A percentile compares a stretch with the other conserved stretches of the same genome.
phyloP scores from a whole-genome alignment of 192 early-diverging fungal genomes.

The Rhizophagus prolifer region DNA sequence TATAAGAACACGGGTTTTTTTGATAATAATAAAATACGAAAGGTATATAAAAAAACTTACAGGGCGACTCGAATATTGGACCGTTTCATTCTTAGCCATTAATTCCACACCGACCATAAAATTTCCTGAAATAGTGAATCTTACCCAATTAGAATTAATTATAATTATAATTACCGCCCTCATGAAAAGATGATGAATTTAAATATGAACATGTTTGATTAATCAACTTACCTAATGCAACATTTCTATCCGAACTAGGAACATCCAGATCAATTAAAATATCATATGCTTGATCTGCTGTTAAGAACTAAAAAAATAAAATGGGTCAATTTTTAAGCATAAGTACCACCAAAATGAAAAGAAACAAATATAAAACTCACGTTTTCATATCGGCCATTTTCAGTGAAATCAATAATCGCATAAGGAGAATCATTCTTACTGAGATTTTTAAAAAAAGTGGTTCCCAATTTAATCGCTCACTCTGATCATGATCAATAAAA shows the following conservation, averaged over 20 bases:
- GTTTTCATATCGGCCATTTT: conserved; percentile 35
- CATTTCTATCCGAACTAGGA: conserved; percentile 42
- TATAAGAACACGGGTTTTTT: not conserved
- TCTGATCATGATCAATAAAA: not conserved
- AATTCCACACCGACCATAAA: conserved; percentile 42
- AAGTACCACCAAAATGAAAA: not conserved
- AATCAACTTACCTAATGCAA: conserved; percentile 41
- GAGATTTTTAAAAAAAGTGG: not conserved
- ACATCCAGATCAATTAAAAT: conserved; percentile 43
- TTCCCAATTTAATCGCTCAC: not conserved
- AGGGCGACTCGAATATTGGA: conserved; percentile 46
- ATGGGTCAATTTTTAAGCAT: not conserved
- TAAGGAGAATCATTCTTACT: conserved; percentile 21
- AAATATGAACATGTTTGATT: conserved; percentile 6
- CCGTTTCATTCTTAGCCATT: conserved; percentile 32
- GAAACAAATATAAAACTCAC: conserved; percentile 18
- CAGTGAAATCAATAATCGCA: conserved; percentile 41
- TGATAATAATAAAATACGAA: not conserved
- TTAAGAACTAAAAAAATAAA: conserved; percentile 38
- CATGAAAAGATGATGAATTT: too few species aligned
- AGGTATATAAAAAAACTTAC: conserved; percentile 33
- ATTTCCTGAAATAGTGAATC: conserved; percentile 33
- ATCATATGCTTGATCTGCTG: conserved; percentile 46
- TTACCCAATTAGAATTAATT: not conserved
- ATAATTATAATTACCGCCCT: not conserved